Evolutionary conservation across 768 basidiomycete genomes (phyloP), one percentile per base, ranked within the genome.

Genomic region (Nevesoporus exiguus): DNA sequence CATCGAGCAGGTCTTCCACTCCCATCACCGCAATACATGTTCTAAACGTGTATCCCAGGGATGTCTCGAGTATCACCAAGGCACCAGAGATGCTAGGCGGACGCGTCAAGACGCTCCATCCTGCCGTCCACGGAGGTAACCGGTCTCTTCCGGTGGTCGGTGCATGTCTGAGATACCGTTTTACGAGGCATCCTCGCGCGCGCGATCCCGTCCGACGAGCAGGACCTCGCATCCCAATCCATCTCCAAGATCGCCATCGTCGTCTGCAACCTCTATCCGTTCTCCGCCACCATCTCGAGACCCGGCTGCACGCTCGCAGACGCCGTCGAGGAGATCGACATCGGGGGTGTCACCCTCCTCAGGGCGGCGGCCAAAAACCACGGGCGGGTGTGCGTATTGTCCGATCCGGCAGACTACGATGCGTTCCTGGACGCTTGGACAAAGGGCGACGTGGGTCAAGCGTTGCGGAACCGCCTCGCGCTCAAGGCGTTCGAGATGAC

Each of bases 61-160:
- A 99, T 81, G 94, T 99, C 51, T 91, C 96, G 5, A 88, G 92
- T 67, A 88, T 98, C 73, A 98, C 97, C 46, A 96, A 95, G 65
- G 94, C 94, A 0, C 96, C 97, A 5, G 97, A 99, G 73, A 98
- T 99, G 95, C 81, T 99, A 3, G 96, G 97, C 49, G 97, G 97
- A 24, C 80, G 97, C 62, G 97, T 98, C 52, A 98, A 99, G 77
- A 99, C 97, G 2, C 83, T 99, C 10, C 97, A 99, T 66, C 97
- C 97, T 43, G 94, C 90, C 13, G 93, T 99, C 19, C 97, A 99
- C 64, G 97, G 97, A 69, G 97, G 95, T 94, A 62, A 47, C 39
- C 74, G 42, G 51, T 49, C 40, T 36, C 27, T 44, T 33, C 49
- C 39, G 39, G 34, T 13, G 11, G 5, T 39, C 39, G 45, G 24